These are phyloP conservation scores for Senecio squalidus DNA, from an alignment of 140 eudicot species.

Conservation along the genomic window DNA sequence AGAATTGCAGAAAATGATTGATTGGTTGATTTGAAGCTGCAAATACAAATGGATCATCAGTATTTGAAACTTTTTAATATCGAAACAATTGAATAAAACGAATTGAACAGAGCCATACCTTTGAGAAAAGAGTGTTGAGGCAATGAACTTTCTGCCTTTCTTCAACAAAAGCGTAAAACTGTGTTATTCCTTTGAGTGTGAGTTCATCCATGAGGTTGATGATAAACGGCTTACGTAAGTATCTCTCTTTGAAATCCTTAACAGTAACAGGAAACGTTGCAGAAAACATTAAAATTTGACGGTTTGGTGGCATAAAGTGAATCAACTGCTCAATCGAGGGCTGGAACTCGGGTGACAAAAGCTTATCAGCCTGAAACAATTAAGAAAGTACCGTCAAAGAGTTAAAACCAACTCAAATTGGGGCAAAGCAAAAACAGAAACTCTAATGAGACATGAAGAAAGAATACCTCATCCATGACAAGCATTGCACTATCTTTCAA, in stretches of 20 bases:
- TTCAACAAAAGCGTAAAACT: constrained; percentile 86
- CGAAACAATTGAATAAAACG: not conserved
- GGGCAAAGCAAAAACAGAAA: not conserved
- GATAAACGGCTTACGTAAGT: constrained; percentile 62
- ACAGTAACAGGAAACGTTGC: constrained; percentile 90
- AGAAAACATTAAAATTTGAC: constrained; percentile 85
- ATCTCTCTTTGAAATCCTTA: constrained; percentile 77
- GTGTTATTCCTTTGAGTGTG: constrained; percentile 84
- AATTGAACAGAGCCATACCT: constrained; percentile 35
- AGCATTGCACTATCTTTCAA: constrained; percentile 66
- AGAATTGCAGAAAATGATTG: constrained; percentile 84
- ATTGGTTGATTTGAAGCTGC: constrained; percentile 89
- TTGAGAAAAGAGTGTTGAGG: constrained; percentile 81
- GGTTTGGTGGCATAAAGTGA: constrained; percentile 55
- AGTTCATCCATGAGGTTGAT: constrained; percentile 93
- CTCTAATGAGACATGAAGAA: not conserved
- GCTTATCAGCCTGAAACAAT: constrained; percentile 69
- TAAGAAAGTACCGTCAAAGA: not conserved
- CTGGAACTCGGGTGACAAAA: constrained; percentile 81
- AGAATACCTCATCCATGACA: constrained; percentile 94
- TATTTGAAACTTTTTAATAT: not conserved
- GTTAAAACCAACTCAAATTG: not conserved
- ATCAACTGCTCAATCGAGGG: constrained; percentile 83
- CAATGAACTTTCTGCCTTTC: constrained; percentile 90
- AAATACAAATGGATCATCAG: constrained; percentile 2